Evolutionary conservation across 106 monocot species (phyloP), one percentile per base, ranked within the genome.

Genomic region (Hemerocallis citrina): DNA sequence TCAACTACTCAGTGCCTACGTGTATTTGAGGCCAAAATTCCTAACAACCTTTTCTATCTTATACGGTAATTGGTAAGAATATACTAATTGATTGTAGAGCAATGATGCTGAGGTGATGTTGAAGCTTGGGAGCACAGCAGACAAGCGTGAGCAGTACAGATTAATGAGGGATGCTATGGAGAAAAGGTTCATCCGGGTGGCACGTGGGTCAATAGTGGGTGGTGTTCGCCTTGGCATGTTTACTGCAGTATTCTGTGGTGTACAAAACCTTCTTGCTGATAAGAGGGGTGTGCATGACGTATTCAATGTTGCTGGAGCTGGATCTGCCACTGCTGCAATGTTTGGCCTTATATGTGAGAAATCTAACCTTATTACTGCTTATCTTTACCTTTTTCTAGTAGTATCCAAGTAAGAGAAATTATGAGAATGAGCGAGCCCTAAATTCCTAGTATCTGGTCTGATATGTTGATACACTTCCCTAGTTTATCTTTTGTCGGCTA

Each of bases 101-200:
- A 98, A 98, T 52, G 98, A 98, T 82, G 98, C 98, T 45, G 98
- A 98, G 66, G 92, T 98, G 21, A 82, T 88, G 84, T 52, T 98
- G 58, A 98, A 98, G 64, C 88, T 98, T 49, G 98, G 98, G 39
- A 98, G 92, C 73, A 98, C 98, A 16, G 61, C 83, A 36, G 84
- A 95, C 57, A 92, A 98, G 66, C 78, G 98, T 40, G 98, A 98
- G 64, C 88, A 98, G 51, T 98, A 98, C 63, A 81, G 77, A 72
- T 64, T 98, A 68, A 98, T 98, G 92, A 82, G 98, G 59, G 98
- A 98, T 74, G 98, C 92, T 25, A 98, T 98, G 92, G 98, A 98
- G 82, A 98, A 98, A 44, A 84, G 92, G 38, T 98, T 92, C 50
- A 42, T 88, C 34, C 68, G 84, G 34, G 77, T 98, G 1, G 73